phyloP scores from a whole-genome alignment of 83 land plant genomes.

The Thuja plicata region DNA sequence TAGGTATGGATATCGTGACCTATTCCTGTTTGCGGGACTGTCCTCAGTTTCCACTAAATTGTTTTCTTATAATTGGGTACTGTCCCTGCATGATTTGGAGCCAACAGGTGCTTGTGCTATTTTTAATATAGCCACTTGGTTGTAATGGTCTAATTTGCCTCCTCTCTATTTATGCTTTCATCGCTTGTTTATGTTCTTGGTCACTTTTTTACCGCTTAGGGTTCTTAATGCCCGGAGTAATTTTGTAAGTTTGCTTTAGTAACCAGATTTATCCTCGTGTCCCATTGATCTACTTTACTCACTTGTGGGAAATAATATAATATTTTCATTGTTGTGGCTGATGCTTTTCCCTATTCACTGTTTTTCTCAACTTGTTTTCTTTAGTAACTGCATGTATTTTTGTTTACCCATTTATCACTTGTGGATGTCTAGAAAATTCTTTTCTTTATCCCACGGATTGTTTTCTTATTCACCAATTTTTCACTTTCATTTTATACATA shows the following conservation, averaged over 20 bases:
- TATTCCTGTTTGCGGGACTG: not conserved
- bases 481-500: not conserved
- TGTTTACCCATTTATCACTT: not conserved
- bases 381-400: not conserved
- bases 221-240: not conserved
- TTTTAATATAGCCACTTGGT: not conserved
- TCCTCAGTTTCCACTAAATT: not conserved
- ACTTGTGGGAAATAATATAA: not conserved
- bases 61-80: not conserved
- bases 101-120: not conserved
- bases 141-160: not conserved
- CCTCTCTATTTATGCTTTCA: not conserved
- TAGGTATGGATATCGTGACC: not conserved
- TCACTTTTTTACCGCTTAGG: not conserved
- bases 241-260: not conserved
- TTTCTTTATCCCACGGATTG: not conserved
- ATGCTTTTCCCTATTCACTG: not conserved
- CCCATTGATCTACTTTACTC: not conserved
- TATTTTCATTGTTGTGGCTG: not conserved
- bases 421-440: not conserved
- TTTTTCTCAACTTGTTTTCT: not conserved
- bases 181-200: not conserved
- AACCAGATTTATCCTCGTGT: not conserved
- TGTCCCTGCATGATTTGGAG: not conserved
- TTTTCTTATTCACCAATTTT: not conserved